Base-by-base conservation (phyloP, 2,329 filamentous ascomycete genomes). In the Clonostachys rosea region DNA sequence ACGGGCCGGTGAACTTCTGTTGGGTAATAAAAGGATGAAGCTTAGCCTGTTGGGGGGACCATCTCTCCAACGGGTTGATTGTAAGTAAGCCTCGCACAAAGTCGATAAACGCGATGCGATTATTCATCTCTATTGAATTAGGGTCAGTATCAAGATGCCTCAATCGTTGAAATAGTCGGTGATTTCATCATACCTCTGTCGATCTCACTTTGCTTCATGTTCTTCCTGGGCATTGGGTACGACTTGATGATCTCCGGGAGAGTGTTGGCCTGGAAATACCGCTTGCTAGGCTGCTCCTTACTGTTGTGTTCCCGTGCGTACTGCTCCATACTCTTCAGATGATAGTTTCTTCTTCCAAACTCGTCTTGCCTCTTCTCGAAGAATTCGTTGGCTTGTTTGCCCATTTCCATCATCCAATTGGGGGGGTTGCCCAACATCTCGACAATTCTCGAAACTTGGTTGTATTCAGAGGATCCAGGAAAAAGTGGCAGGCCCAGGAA, bases 331-430 rank as follows among this genome's bases (percentile, higher is more conserved):
- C 87, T 90, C 74, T 99, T 99, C 37, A 99, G 74, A 46, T 92
- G 83, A 64, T 96, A 96, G 7, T 86, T 91, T 58, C 91, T 86
- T 54, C 94, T 83, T 37, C 92, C 92, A 60, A 89, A 99, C 61
- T 99, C 94, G 61, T 99, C 94, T 53, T 84, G 78, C 36, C 81
- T 73, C 70, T 96, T 96, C 67, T 99, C 92, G 59, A 96, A 99
- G 65, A 99, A 99, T 58, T 97, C 91, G 41, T 90, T 89, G 1
- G 92, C 89, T 66, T 99, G 94, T 69, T 99, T 99, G 58, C 94
- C 94, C 80, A 96, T 95, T 64, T 99, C 94, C 48, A 99, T 80
- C 94, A 99, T 99, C 94, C 94, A 99, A 54, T 91, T 95, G 36
- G 91, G 92, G 2, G 94, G 92, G 55, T 96, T 85, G 11, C 94